These are phyloP conservation scores for Fragilariopsis cylindrus DNA, from an alignment of 108 stramenopile species.

Conservation along the genomic window DNA sequence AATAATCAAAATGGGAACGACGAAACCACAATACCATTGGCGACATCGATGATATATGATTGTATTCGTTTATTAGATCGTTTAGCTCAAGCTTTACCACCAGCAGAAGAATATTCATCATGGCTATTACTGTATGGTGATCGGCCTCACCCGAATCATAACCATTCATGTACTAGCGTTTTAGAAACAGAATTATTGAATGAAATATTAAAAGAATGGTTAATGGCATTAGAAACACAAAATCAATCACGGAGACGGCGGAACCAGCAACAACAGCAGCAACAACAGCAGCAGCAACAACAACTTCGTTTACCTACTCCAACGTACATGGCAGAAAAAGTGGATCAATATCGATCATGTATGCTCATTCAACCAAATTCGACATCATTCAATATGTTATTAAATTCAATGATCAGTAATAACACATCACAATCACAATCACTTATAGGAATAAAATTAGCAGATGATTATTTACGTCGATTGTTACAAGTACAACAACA, in stretches of 20 bases:
- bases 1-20: neutral
- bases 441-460: slow-evolving; percentile 18
- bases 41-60: neutral
- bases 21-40: neutral
- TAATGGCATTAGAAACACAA: neutral
- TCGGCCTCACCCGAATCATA: neutral
- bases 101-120: slow-evolving; percentile 2
- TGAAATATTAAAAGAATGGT: slow-evolving; percentile 13
- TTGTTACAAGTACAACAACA: slow-evolving; percentile 19
- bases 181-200: neutral
- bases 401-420: slow-evolving; percentile 9
- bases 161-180: neutral
- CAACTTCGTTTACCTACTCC: slow-evolving; percentile 11
- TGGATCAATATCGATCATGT: slow-evolving; percentile 31
- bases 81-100: neutral
- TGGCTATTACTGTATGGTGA: neutral
- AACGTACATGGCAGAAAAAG: slow-evolving; percentile 19
- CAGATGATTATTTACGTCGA: slow-evolving; percentile 23
- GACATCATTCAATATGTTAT: slow-evolving; percentile 24
- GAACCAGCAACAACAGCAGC: neutral
- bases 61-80: neutral
- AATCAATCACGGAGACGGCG: neutral
- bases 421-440: neutral
- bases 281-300: neutral
- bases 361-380: slow-evolving; percentile 31